Conservation (phyloP, 176 grass and related monocot genomes). For the Zea luxurians region DNA sequence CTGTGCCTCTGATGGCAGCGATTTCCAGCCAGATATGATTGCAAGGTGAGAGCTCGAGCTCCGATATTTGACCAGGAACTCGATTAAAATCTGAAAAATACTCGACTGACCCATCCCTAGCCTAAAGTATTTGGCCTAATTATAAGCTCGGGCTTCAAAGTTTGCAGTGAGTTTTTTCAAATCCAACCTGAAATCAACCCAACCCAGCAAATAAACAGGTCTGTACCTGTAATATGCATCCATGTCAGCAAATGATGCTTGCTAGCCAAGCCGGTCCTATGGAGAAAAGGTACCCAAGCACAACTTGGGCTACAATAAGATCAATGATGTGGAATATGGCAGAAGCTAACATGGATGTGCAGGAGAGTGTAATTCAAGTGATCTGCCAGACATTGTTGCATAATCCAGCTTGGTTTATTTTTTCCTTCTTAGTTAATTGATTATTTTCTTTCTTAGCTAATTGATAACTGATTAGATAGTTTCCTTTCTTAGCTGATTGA, state of each 20-base stretch:
- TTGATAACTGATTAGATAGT: too few relatives aligned
- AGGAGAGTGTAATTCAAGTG: not conserved
- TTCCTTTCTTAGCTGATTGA: too few relatives aligned
- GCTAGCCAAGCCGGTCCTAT: not conserved
- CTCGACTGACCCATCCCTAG: not conserved
- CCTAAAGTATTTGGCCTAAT: not conserved
- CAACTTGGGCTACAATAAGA: not conserved
- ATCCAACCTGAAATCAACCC: not conserved
- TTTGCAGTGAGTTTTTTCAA: not conserved
- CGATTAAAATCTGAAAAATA: not conserved
- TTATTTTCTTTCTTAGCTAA: too few relatives aligned
- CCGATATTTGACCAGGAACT: not conserved
- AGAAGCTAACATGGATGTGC: not conserved
- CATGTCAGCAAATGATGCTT: not conserved
- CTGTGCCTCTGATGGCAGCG: not conserved
- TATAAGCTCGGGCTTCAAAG: not conserved
- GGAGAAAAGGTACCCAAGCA: not conserved
- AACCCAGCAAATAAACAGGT: not conserved
- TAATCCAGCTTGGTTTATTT: too few relatives aligned
- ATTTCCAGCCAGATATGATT: not conserved
- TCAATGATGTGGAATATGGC: not conserved
- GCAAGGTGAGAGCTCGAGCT: not conserved
- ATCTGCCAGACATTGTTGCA: not conserved
- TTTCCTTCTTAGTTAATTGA: too few relatives aligned
- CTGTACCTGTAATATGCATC: not conserved